Conservation (phyloP, 2,329 filamentous ascomycete species). For the Bipolaris cookei region DNA sequence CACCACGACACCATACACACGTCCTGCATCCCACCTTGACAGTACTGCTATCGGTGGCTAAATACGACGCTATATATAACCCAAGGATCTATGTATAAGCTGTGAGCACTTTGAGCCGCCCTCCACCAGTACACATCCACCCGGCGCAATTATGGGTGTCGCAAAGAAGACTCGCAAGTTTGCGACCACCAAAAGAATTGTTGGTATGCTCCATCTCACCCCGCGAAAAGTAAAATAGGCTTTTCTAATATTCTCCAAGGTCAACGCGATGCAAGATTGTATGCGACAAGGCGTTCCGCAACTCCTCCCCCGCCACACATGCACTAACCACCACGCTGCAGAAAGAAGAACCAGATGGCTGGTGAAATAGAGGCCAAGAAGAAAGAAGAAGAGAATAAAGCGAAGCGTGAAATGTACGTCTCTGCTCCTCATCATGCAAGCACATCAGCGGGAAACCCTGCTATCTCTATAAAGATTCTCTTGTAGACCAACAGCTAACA, state of each 20-base stretch:
- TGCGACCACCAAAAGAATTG: constrained; percentile 78
- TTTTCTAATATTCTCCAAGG: constrained; percentile 27
- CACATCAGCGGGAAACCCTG: neutral
- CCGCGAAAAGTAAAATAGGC: neutral
- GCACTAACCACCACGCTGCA: constrained; percentile 21
- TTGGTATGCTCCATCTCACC: constrained; percentile 57
- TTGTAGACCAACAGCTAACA: constrained; percentile 10
- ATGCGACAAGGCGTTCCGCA: constrained; percentile 29
- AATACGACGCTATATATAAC: neutral
- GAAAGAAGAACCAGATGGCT: constrained; percentile 77
- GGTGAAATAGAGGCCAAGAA: constrained; percentile 65
- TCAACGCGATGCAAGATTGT: constrained; percentile 76
- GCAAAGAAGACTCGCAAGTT: constrained; percentile 94
- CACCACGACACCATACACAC: neutral
- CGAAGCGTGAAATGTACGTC: constrained; percentile 74
- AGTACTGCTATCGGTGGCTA: neutral
- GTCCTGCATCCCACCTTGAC: neutral
- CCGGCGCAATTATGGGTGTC: constrained; percentile 71
- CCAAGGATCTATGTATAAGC: too few species aligned
- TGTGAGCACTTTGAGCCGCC: too few species aligned
- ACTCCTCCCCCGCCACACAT: constrained; percentile 9
- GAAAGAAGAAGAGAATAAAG: constrained; percentile 62
- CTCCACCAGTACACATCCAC: neutral
- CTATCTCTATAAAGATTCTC: neutral
- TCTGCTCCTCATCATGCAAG: neutral